Evolutionary conservation across 2,329 filamentous ascomycete genomes (phyloP), one percentile per base, ranked within the genome.

Genomic region (Nothophoma quercina): DNA sequence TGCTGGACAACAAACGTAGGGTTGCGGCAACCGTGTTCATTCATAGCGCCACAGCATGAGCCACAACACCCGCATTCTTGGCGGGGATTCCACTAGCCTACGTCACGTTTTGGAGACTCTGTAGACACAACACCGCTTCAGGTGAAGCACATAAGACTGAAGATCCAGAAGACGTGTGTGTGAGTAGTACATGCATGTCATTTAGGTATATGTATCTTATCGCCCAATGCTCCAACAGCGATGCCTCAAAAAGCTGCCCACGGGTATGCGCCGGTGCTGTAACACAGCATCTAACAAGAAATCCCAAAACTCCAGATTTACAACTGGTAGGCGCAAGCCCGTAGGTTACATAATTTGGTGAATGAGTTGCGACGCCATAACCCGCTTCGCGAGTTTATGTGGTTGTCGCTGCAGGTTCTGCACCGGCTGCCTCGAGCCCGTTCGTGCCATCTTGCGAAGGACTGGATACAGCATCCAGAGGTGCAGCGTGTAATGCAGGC

Each of bases 401-500:
- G 8, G 62, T 55, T 32, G 59, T 50, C 47, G 63, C 60, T n/a
- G 34, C 46, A 7, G 59, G 41, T 32, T n/a, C n/a, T n/a, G 66
- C 59, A 12, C 52, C 52, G 28, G 45, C 52, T 12, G 41, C 53
- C 6, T 67, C 65, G 10, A 69, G 34, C 4, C 60, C 60, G 30
- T 67, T 67, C 5, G 58, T 50, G 13, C 60, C 64, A 19, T 64
- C 68, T 13, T 61, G 60, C 15, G 64, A 62, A 35, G 74, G 74
- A 46, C 71, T 76, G 18, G 69, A 64, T 28, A 93, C 84, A 10
- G 84, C 85, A 72, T 96, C 90, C 35, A 98, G 76, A 1, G 93
- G 91, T 19, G 90, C 93, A 5, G 91, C 88, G 72, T 98, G 95
- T 57, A 98, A 77, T 3, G 95, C 93, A 13, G 95, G 95, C 68